Evolutionary conservation across 1,139 yeast genomes (phyloP), one percentile per base, ranked within the genome.

Genomic region (Insectozyma bohioensis): DNA sequence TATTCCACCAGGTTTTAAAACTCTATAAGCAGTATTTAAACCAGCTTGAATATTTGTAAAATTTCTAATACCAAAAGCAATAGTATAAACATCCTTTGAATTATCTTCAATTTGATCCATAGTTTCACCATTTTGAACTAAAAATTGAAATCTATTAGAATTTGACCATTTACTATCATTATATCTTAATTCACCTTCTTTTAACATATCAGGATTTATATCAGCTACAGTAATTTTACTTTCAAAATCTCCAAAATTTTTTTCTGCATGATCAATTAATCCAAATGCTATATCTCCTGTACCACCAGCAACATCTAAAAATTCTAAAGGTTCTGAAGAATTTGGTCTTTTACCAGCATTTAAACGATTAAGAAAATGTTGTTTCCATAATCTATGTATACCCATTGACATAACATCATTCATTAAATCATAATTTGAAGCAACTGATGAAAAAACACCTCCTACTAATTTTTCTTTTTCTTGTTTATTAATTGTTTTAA

Each of bases 271-370:
- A 49, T 90, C 96, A 43, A 92, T 67, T 42, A 94, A 73, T 5
- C 98, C 94, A 63, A 88, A 88, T 1, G 98, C 98, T 61, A 92
- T 90, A 56, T 92, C 99, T 29, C 98, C 99, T 11, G 97, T 88
- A 20, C 99, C 99, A 38, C 98, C 99, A 23, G 98, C 99, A 35
- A 94, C 97, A 61, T 92, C 99, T 43, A 92, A 71, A 52, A 92
- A 90, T 42, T 81, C 78, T 52, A 92, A 68, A 2, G 96, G 96
- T 46, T 79, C 75, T 26, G 54, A 54, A 7, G 88, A 79, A 27
- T 92, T 95, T 4, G 95, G 90, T 52, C 97, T 78, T 70, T 80
- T 80, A 26, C 99, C 99, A 25, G 97, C 95, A 53, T 92, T 97
- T 41, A 92, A 67, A 47, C 88, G 78, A 48, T 79, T 73, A 48